phyloP scores from a whole-genome alignment of 169 alveolate species.

The Amoebophrya sp. region DNA sequence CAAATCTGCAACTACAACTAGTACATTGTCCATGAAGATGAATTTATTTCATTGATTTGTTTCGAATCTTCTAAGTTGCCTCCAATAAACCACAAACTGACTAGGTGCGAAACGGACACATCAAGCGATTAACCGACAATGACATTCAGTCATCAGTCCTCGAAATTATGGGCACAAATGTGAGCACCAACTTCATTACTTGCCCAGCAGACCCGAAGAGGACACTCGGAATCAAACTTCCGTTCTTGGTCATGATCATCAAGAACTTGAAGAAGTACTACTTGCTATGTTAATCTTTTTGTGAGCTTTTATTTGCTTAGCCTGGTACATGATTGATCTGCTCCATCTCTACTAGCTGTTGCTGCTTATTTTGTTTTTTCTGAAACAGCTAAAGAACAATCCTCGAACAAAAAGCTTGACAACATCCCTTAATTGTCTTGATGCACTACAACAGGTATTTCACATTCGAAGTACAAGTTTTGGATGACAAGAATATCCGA shows the following conservation, averaged over 20 bases:
- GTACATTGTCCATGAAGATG: not conserved
- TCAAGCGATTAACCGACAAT: slow-evolving; percentile 85
- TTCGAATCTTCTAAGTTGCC: not conserved
- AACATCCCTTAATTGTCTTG: not conserved
- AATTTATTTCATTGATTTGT: not conserved
- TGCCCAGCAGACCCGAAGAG: slow-evolving; percentile 81
- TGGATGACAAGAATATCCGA: slow-evolving; percentile 91
- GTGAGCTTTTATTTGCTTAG: too few species aligned
- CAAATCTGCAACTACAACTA: not conserved
- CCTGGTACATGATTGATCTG: too few species aligned
- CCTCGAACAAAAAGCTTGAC: not conserved
- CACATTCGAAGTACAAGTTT: slow-evolving; percentile 90
- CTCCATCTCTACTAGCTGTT: too few species aligned
- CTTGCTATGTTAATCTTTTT: slow-evolving; percentile 61
- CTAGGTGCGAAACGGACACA: slow-evolving; percentile 86
- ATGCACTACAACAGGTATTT: slow-evolving; percentile 81
- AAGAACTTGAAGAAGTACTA: slow-evolving; percentile 78
- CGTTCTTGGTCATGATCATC: slow-evolving; percentile 89
- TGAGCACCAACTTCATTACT: slow-evolving; percentile 77
- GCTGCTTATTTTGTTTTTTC: not conserved
- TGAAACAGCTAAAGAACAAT: not conserved
- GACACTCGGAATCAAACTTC: slow-evolving; percentile 87
- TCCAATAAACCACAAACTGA: not conserved
- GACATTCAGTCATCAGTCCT: slow-evolving; percentile 76
- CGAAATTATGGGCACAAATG: slow-evolving; percentile 70